Evolutionary conservation across 768 basidiomycete species (phyloP).

Genomic region (Russula vinacea): DNA sequence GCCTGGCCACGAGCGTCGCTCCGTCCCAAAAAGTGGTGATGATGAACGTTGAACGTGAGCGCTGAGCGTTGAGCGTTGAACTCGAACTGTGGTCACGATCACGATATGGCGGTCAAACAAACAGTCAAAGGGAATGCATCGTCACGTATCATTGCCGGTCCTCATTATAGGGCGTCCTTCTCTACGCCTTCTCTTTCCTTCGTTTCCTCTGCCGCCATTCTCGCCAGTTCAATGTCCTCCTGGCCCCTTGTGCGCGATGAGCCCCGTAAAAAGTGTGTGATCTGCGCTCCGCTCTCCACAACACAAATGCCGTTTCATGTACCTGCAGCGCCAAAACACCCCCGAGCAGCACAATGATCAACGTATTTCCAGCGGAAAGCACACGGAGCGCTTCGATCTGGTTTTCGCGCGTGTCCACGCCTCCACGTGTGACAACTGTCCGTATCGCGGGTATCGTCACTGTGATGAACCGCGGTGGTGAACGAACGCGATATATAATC

Average conservation of each 20-base stretch:
- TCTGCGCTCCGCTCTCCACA: not conserved
- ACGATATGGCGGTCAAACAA: too few species aligned
- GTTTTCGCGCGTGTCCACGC: conserved; percentile 58
- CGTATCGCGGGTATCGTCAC: conserved; percentile 77
- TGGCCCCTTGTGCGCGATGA: conserved; percentile 58
- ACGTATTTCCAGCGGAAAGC: conserved; percentile 82
- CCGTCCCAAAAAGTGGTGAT: too few species aligned
- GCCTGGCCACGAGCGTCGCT: too few species aligned
- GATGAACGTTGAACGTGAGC: too few species aligned
- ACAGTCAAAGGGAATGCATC: too few species aligned
- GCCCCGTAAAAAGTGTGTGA: not conserved
- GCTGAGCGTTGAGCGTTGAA: too few species aligned
- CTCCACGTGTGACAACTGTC: conserved; percentile 56
- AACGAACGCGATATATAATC: conserved; percentile 58
- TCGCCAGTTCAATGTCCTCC: conserved; percentile 41
- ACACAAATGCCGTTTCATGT: conserved; percentile 32
- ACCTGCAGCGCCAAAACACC: conserved; percentile 73
- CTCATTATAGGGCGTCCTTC: not conserved
- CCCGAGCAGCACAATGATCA: conserved; percentile 67
- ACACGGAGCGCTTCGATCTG: conserved; percentile 76
- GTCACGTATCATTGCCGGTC: too few species aligned
- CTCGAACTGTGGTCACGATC: too few species aligned
- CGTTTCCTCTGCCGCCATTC: conserved; percentile 26
- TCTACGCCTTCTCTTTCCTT: conserved; percentile 22
- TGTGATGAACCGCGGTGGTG: conserved; percentile 68